These are phyloP conservation scores for Entomortierella parvispora DNA, from an alignment of 192 early-diverging fungal species.

Conservation along the genomic window DNA sequence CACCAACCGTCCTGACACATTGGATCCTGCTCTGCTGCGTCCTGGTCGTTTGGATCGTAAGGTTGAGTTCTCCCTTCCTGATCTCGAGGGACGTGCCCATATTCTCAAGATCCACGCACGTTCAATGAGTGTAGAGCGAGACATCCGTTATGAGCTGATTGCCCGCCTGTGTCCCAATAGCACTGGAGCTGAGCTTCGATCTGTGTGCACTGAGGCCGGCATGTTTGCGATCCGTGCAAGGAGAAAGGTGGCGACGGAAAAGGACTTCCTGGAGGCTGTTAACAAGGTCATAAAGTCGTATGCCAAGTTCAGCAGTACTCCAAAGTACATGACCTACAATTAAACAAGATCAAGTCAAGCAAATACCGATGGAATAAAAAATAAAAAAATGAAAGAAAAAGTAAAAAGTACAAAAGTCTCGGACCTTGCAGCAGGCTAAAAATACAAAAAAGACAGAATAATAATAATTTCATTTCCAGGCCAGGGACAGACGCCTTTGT, in stretches of 20 bases:
- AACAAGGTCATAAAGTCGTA: constrained; percentile 99
- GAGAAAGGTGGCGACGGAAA: constrained; percentile 99
- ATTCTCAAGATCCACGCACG: constrained; percentile 99
- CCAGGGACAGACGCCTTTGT: too few species aligned
- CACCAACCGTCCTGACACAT: constrained; percentile 95
- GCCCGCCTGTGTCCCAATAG: constrained; percentile 98
- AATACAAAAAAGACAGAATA: neutral
- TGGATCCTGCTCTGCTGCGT: constrained; percentile 97
- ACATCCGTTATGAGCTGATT: constrained; percentile 99
- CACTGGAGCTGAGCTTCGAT: constrained; percentile 97
- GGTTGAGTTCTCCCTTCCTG: constrained; percentile 97
- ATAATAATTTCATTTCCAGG: too few species aligned
- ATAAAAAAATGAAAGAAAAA: neutral
- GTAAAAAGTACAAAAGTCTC: neutral
- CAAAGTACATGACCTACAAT: constrained; percentile 89
- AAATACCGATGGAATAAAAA: constrained; percentile 9
- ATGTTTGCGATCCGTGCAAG: constrained; percentile 99
- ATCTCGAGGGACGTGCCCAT: constrained; percentile 96
- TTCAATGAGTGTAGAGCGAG: constrained; percentile 98
- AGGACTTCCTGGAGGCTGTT: constrained; percentile 99
- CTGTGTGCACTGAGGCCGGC: constrained; percentile 99
- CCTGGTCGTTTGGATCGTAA: constrained; percentile 99
- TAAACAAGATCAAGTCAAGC: constrained; percentile 29
- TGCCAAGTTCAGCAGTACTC: constrained; percentile 98
- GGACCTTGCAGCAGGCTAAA: neutral